phyloP scores from a whole-genome alignment of 192 early-diverging fungal species.

The Mortierella hygrophila region DNA sequence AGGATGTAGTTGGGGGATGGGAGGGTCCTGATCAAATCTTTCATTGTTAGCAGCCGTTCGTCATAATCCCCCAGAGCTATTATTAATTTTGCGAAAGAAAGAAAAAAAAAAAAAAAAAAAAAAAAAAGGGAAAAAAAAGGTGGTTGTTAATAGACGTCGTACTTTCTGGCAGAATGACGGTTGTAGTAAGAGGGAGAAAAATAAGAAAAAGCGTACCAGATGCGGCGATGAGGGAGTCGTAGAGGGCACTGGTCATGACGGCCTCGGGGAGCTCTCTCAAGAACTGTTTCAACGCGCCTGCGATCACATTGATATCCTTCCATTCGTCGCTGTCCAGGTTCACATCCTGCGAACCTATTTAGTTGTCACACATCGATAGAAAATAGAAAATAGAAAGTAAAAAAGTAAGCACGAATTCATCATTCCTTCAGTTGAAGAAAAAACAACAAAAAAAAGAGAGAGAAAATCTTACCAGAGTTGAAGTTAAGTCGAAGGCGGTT shows the following conservation, averaged over 20 bases:
- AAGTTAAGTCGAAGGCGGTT: slow-evolving; percentile 70
- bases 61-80: slow-evolving; percentile 74
- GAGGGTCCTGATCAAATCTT: slow-evolving; percentile 72
- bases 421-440: too few species aligned
- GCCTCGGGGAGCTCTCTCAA: slow-evolving; percentile 95
- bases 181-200: too few species aligned
- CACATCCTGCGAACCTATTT: slow-evolving; percentile 55
- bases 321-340: slow-evolving; percentile 71
- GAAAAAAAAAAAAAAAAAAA: slow-evolving; percentile 15
- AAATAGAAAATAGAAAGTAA: too few species aligned
- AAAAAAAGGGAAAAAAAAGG: not conserved
- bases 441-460: too few species aligned
- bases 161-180: not conserved
- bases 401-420: too few species aligned
- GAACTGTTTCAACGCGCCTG: slow-evolving; percentile 94
- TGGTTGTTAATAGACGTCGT: not conserved
- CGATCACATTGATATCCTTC: slow-evolving; percentile 85
- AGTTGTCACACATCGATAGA: too few species aligned
- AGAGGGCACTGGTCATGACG: slow-evolving; percentile 86
- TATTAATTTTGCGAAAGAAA: slow-evolving; percentile 10
- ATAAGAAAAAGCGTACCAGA: slow-evolving; percentile 58
- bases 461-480: slow-evolving; percentile 64
- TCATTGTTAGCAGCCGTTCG: slow-evolving; percentile 79
- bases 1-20: slow-evolving; percentile 73
- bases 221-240: slow-evolving; percentile 86